These are phyloP conservation scores for Pseudozyma sp. DNA, from an alignment of 1,284 basidiomycete species.

Conservation along the genomic window DNA sequence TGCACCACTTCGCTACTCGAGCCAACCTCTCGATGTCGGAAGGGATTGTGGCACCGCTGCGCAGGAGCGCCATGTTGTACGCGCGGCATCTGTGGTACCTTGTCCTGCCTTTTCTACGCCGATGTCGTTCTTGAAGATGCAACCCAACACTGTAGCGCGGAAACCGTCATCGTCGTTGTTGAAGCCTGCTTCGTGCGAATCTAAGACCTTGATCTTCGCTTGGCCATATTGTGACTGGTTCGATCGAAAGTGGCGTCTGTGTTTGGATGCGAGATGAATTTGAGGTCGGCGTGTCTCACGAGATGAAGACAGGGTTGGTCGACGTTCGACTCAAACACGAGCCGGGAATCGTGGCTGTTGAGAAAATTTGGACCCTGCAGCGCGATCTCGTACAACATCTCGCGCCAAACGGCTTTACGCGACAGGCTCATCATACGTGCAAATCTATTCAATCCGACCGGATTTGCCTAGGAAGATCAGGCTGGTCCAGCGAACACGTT, in stretches of 20 bases:
- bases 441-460: too few relatives aligned
- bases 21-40: not conserved
- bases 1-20: not conserved
- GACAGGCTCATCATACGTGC: not conserved
- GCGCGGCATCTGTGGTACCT: slow-evolving; percentile 5
- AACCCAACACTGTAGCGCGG: too few relatives aligned
- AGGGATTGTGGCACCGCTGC: not conserved
- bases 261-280: not conserved
- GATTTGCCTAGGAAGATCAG: not conserved
- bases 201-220: not conserved
- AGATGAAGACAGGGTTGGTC: slow-evolving; percentile 6
- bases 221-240: not conserved
- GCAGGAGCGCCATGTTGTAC: not conserved
- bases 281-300: not conserved
- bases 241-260: slow-evolving; percentile 2
- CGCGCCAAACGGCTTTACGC: slow-evolving; percentile 14
- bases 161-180: too few relatives aligned
- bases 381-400: not conserved
- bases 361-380: slow-evolving; percentile 21
- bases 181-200: not conserved
- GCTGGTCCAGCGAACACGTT: not conserved
- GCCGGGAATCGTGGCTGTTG: not conserved
- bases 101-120: not conserved
- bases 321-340: slow-evolving; percentile 6
- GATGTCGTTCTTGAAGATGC: not conserved